Conservation (phyloP, 805 yeast species). For the Candida ipomoeae region DNA sequence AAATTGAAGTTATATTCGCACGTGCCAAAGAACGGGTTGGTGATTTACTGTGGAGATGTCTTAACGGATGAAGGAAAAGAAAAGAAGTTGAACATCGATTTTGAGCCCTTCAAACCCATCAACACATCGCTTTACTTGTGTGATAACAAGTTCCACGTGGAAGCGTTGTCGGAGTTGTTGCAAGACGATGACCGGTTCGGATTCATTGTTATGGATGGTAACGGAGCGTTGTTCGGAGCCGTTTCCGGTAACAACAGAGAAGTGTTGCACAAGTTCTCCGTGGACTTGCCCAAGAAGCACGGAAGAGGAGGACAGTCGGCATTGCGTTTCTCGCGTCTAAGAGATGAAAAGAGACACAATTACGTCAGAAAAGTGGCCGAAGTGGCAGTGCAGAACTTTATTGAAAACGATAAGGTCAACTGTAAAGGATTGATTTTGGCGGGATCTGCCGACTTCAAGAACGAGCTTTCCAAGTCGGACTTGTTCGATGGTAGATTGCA, state of each 20-base stretch:
- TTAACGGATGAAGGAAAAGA: conserved; percentile 96
- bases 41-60: conserved; percentile 97
- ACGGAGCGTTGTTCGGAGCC: conserved; percentile 93
- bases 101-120: conserved; percentile 98
- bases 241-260: conserved; percentile 96
- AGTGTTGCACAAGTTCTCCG: conserved; percentile 89
- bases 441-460: conserved; percentile 99
- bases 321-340: conserved; percentile 94
- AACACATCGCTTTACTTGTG: conserved; percentile 92
- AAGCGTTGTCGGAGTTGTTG: conserved; percentile 87
- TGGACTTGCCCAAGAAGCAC: conserved; percentile 98
- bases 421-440: conserved; percentile 94
- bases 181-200: conserved; percentile 97
- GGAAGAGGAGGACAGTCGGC: conserved; percentile 99
- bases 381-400: conserved; percentile 95
- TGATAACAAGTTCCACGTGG: conserved; percentile 98
- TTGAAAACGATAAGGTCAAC: conserved; percentile 89
- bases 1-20: conserved; percentile 83
- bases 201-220: conserved; percentile 99
- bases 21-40: conserved; percentile 94
- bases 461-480: conserved; percentile 88
- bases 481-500: conserved; percentile 87
- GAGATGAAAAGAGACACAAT: conserved; percentile 99
- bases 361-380: conserved; percentile 98
- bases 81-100: conserved; percentile 93